Evolutionary conservation across 257 asterid species (phyloP).

Genomic region (Plectranthus barbatus): DNA sequence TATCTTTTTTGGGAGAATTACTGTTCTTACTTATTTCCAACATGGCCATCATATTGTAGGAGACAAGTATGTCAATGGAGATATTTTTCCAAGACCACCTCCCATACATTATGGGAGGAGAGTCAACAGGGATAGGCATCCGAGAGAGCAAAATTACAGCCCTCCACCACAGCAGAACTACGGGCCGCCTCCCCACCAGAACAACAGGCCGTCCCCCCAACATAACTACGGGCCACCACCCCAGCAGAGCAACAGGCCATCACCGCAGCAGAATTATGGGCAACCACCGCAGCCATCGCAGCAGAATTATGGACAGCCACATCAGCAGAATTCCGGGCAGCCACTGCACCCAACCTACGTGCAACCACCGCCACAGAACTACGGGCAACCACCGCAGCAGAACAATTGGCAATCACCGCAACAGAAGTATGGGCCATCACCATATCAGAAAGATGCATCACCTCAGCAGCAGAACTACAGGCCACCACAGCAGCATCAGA

Average conservation of each 20-base stretch:
- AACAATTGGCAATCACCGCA: conserved; percentile 17
- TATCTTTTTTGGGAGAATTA: neutral
- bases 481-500: conserved; percentile 12
- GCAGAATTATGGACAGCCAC: conserved; percentile 28
- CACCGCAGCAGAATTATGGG: neutral
- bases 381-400: neutral
- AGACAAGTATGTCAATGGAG: conserved; percentile 85
- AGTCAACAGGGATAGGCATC: conserved; percentile 28
- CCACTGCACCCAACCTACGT: conserved; percentile 19
- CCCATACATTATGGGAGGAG: conserved; percentile 59
- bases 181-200: conserved; percentile 23
- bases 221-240: conserved; percentile 22
- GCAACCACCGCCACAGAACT: neutral
- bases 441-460: conserved; percentile 13
- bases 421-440: conserved; percentile 18
- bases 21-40: neutral
- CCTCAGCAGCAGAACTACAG: conserved; percentile 25
- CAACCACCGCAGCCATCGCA: conserved; percentile 29
- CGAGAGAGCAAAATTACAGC: conserved; percentile 25
- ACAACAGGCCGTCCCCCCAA: conserved; percentile 18
- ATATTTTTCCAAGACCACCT: conserved; percentile 79
- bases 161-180: conserved; percentile 20
- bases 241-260: conserved; percentile 28
- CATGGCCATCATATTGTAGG: conserved; percentile 35
- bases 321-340: neutral